Evolutionary conservation across 169 alveolate species (phyloP).

Genomic region (Neospora caninum): DNA sequence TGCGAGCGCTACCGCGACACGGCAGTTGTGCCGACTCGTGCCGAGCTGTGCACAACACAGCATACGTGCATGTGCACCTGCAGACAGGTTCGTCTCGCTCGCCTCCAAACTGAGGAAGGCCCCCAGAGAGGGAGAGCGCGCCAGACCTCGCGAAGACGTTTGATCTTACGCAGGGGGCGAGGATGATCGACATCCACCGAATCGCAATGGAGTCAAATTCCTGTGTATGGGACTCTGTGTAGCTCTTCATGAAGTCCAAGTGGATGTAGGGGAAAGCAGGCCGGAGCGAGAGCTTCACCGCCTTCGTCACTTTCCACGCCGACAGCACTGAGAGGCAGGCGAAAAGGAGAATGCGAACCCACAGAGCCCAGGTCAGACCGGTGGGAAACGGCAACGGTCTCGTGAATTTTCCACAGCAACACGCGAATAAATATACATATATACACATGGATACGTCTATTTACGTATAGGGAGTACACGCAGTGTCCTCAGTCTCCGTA

Average conservation of each 20-base stretch:
- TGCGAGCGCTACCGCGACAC: no score
- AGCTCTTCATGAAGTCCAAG: constrained; percentile 77
- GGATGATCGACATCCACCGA: constrained; percentile 88
- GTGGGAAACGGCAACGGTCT: neutral
- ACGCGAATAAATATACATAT: neutral
- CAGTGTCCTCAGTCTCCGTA: no score
- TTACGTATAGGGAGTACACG: no score
- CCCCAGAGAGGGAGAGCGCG: no score
- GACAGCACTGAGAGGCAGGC: constrained; percentile 73
- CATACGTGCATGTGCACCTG: no score
- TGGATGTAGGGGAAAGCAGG: constrained; percentile 84
- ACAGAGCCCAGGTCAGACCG: neutral
- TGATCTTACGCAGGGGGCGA: constrained; percentile 82
- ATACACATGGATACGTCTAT: neutral
- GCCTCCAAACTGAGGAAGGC: no score
- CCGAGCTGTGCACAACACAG: no score
- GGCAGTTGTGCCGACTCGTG: no score
- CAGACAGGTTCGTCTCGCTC: no score
- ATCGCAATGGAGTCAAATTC: constrained; percentile 92
- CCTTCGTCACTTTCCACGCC: constrained; percentile 95
- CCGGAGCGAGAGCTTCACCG: constrained; percentile 83
- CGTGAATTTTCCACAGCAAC: no score
- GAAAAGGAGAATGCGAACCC: neutral
- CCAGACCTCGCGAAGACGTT: neutral
- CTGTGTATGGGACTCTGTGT: constrained; percentile 89